Conservation (phyloP, 371 early-diverging fungal genomes). For the Entomophthora muscae region DNA sequence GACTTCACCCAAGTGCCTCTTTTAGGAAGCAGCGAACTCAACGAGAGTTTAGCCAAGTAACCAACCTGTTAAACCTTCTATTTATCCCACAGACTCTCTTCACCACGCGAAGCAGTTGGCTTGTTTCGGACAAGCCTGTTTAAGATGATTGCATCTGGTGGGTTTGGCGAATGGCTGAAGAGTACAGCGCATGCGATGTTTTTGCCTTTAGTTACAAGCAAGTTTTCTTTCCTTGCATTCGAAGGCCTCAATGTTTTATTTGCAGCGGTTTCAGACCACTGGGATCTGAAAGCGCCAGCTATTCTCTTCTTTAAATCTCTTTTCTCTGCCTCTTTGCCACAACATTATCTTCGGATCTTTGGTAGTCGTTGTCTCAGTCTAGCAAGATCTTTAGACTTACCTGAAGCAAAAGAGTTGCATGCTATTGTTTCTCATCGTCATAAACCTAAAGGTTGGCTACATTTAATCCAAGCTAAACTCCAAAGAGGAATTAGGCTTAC, state of each 20-base stretch:
- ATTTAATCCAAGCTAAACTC: not conserved
- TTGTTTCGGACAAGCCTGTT: not conserved
- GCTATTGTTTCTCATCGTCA: not conserved
- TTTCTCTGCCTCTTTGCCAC: not conserved
- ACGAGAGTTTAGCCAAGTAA: not conserved
- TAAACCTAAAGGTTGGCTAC: not conserved
- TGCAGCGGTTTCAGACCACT: not conserved
- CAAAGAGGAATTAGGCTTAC: not conserved
- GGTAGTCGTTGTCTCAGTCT: not conserved
- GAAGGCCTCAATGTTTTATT: not conserved
- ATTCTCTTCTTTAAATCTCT: not conserved
- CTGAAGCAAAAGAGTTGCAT: not conserved
- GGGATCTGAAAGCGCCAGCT: not conserved
- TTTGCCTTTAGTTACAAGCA: not conserved
- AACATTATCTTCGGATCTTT: not conserved
- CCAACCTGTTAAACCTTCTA: not conserved
- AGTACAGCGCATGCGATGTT: not conserved
- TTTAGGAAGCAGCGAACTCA: not conserved
- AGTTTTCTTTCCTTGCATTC: not conserved
- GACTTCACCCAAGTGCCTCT: not conserved
- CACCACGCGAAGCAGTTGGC: not conserved
- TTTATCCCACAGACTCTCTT: not conserved
- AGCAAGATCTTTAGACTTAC: not conserved
- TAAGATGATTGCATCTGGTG: not conserved
- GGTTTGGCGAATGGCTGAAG: not conserved